Evolutionary conservation across 1,284 basidiomycete species (phyloP).

Genomic region (Trametes versicolor): DNA sequence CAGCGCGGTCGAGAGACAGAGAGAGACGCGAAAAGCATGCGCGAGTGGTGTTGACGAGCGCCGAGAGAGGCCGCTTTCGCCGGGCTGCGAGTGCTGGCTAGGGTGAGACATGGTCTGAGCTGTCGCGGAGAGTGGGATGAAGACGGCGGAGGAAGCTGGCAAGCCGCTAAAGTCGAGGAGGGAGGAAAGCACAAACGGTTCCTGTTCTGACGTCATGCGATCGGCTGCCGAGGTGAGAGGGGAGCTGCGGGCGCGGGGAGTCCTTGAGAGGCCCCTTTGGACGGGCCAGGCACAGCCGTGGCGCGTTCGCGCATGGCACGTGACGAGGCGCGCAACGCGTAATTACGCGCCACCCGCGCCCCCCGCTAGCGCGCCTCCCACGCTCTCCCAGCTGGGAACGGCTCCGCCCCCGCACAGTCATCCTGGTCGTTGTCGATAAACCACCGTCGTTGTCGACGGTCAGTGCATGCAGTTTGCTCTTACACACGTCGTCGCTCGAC

Average conservation of each 20-base stretch:
- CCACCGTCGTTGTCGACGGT: background rate
- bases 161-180: too few relatives aligned
- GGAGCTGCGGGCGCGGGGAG: background rate
- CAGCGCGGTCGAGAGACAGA: too few relatives aligned
- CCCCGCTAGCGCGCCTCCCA: too few relatives aligned
- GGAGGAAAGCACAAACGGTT: too few relatives aligned
- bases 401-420: slow-evolving; percentile 15
- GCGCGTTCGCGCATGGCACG: slow-evolving; percentile 24
- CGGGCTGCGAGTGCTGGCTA: too few relatives aligned
- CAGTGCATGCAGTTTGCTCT: background rate
- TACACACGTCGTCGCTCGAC: background rate
- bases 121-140: too few relatives aligned
- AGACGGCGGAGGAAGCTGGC: too few relatives aligned
- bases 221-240: slow-evolving; percentile 8
- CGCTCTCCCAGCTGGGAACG: background rate
- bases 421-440: background rate
- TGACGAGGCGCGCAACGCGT: slow-evolving; percentile 20
- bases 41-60: too few relatives aligned
- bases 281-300: slow-evolving; percentile 25
- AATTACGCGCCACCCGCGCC: slow-evolving; percentile 17
- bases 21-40: too few relatives aligned
- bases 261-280: slow-evolving; percentile 10
- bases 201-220: too few relatives aligned
- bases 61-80: too few relatives aligned
- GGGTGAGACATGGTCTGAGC: too few relatives aligned